Evolutionary conservation across 2,329 filamentous ascomycete species (phyloP).

Genomic region (Cyanodermella asteris): DNA sequence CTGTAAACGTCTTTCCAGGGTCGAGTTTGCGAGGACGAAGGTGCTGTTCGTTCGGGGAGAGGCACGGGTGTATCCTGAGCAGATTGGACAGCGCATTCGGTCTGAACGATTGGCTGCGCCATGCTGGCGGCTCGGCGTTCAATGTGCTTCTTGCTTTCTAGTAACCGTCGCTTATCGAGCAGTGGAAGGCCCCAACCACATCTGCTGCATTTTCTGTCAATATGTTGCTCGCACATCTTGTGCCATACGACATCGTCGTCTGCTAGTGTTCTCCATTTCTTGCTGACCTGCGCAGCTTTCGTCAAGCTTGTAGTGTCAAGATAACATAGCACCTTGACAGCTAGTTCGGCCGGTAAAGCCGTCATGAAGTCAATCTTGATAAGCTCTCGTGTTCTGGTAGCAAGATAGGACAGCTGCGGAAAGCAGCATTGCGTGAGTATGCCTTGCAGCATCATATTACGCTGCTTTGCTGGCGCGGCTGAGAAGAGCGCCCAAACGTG

Average conservation of each 20-base stretch:
- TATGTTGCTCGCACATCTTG: slow-evolving; percentile 93
- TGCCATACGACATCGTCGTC: slow-evolving; percentile 98
- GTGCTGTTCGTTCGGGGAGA: slow-evolving; percentile 14
- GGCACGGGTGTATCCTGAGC: background rate
- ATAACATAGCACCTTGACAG: slow-evolving; percentile 79
- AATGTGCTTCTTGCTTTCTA: slow-evolving; percentile 70
- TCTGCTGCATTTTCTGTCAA: slow-evolving; percentile 79
- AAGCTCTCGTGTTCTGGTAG: slow-evolving; percentile 73
- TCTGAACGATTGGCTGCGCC: too few species aligned
- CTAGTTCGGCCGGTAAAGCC: slow-evolving; percentile 71
- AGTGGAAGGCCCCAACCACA: slow-evolving; percentile 89
- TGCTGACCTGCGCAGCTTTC: slow-evolving; percentile 86
- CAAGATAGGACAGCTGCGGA: slow-evolving; percentile 82
- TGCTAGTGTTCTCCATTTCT: slow-evolving; percentile 69
- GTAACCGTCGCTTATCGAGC: slow-evolving; percentile 67
- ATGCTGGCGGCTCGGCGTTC: slow-evolving; percentile 43
- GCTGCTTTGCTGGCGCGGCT: slow-evolving; percentile 77
- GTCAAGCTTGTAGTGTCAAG: slow-evolving; percentile 87
- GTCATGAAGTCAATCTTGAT: slow-evolving; percentile 94
- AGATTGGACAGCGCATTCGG: too few species aligned
- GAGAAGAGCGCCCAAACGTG: slow-evolving; percentile 98
- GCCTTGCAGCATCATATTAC: slow-evolving; percentile 88
- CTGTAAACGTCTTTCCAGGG: slow-evolving; percentile 97
- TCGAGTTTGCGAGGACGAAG: slow-evolving; percentile 21
- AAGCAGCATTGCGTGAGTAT: slow-evolving; percentile 96